Evolutionary conservation across 1,139 yeast genomes (phyloP).

Genomic region (Diutina mesorugosa): DNA sequence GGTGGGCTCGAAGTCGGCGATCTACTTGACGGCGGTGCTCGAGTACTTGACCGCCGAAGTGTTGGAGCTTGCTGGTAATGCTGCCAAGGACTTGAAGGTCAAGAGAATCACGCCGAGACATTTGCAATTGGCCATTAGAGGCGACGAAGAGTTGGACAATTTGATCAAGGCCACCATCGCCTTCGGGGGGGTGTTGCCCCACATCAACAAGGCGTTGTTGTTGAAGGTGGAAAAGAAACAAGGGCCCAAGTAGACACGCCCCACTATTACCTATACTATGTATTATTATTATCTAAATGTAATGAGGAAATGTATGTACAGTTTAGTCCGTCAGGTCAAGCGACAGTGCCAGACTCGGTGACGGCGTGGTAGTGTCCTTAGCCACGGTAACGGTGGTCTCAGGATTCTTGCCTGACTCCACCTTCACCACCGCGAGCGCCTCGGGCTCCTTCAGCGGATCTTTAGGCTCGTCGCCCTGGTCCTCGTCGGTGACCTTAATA

Average conservation of each 20-base stretch:
- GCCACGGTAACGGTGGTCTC: background rate
- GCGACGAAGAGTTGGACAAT: slow-evolving; percentile 96
- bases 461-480: background rate
- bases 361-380: background rate
- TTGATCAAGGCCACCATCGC: slow-evolving; percentile 96
- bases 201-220: slow-evolving; percentile 85
- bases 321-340: background rate
- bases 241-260: slow-evolving; percentile 19
- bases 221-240: slow-evolving; percentile 87
- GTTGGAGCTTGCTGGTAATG: slow-evolving; percentile 96
- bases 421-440: background rate
- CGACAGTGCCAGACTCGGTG: background rate
- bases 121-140: slow-evolving; percentile 95
- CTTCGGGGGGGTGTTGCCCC: slow-evolving; percentile 98
- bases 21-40: slow-evolving; percentile 90
- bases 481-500: background rate
- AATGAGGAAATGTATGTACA: slow-evolving; percentile 1
- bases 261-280: slow-evolving; percentile 6
- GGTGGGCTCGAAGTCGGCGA: slow-evolving; percentile 96
- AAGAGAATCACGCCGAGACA: slow-evolving; percentile 99
- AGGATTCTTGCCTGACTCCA: background rate
- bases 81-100: slow-evolving; percentile 96
- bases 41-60: slow-evolving; percentile 98
- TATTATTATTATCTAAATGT: slow-evolving; percentile 6
- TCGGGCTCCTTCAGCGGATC: background rate